Percentiles rank a stretch among this genome's conserved stretches.
Conservation (phyloP, 768 basidiomycete species). For the Crucibulum laeve region DNA sequence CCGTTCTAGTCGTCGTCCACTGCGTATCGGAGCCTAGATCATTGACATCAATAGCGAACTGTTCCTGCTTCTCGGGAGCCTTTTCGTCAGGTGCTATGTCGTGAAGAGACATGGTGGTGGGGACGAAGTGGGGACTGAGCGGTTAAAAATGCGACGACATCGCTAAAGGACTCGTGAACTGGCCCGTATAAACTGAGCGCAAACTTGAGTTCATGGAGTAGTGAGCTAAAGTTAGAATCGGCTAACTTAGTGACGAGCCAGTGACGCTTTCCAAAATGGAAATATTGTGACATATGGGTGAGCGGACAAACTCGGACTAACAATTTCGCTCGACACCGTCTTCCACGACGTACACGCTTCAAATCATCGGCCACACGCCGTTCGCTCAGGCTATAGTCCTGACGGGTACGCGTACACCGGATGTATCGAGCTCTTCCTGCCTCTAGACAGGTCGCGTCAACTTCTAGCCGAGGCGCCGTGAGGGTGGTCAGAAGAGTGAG, state of each 20-base stretch:
- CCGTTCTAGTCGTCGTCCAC: constrained; percentile 40
- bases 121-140: too few relatives aligned
- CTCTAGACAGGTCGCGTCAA: constrained; percentile 45
- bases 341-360: constrained; percentile 8
- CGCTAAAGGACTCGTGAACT: background rate
- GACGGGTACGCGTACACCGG: constrained; percentile 21
- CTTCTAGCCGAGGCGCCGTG: constrained; percentile 40
- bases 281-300: too few relatives aligned
- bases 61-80: background rate
- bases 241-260: too few relatives aligned
- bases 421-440: constrained; percentile 59
- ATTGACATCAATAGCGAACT: background rate
- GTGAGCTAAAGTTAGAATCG: too few relatives aligned
- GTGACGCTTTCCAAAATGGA: too few relatives aligned
- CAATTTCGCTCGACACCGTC: constrained; percentile 15
- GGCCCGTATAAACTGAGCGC: too few relatives aligned
- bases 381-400: background rate
- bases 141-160: background rate
- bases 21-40: background rate
- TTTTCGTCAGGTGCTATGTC: background rate
- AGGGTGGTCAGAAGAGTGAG: constrained; percentile 60
- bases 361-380: constrained; percentile 7
- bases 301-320: constrained; percentile 36
- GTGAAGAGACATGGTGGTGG: background rate
- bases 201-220: too few relatives aligned